These are phyloP conservation scores for Scheffersomyces titani DNA, from an alignment of 1,139 yeast genomes.

Conservation along the genomic window DNA sequence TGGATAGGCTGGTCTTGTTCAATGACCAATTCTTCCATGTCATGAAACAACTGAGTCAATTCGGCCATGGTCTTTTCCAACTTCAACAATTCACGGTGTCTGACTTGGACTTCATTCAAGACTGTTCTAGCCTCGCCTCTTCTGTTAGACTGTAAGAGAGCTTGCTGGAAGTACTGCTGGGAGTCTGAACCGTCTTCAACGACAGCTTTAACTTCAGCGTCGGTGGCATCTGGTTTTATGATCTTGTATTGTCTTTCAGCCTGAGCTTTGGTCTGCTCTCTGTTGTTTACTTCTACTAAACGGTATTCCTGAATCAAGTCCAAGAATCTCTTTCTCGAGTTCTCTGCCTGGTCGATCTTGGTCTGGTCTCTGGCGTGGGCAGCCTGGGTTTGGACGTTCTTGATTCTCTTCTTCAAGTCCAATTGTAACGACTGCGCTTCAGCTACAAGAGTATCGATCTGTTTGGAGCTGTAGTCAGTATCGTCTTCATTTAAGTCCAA, in stretches of 20 bases:
- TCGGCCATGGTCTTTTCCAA: slow-evolving; percentile 96
- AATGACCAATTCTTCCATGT: slow-evolving; percentile 94
- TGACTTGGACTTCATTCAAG: slow-evolving; percentile 89
- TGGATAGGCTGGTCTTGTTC: slow-evolving; percentile 92
- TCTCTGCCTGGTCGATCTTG: slow-evolving; percentile 88
- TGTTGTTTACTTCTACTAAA: slow-evolving; percentile 81
- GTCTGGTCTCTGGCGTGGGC: slow-evolving; percentile 73
- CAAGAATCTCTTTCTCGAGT: slow-evolving; percentile 82
- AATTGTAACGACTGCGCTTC: slow-evolving; percentile 82
- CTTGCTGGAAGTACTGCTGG: slow-evolving; percentile 92
- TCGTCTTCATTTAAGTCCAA: slow-evolving; percentile 74
- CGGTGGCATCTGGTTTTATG: slow-evolving; percentile 91
- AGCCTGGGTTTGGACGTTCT: slow-evolving; percentile 65
- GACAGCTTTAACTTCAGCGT: slow-evolving; percentile 79
- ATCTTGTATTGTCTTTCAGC: slow-evolving; percentile 93
- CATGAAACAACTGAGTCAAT: slow-evolving; percentile 90
- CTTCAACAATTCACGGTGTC: slow-evolving; percentile 94
- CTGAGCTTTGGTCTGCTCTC: slow-evolving; percentile 80
- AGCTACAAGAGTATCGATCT: slow-evolving; percentile 72
- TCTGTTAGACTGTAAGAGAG: slow-evolving; percentile 86
- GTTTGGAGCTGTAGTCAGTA: slow-evolving; percentile 68
- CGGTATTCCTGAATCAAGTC: slow-evolving; percentile 85
- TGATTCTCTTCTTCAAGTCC: slow-evolving; percentile 73
- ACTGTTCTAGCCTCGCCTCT: slow-evolving; percentile 98
- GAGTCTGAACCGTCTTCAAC: slow-evolving; percentile 70